A percentile compares a stretch with the other conserved stretches of the same genome.
These are phyloP conservation scores for Lycium barbarum DNA, from an alignment of 257 asterid species.

Conservation along the genomic window DNA sequence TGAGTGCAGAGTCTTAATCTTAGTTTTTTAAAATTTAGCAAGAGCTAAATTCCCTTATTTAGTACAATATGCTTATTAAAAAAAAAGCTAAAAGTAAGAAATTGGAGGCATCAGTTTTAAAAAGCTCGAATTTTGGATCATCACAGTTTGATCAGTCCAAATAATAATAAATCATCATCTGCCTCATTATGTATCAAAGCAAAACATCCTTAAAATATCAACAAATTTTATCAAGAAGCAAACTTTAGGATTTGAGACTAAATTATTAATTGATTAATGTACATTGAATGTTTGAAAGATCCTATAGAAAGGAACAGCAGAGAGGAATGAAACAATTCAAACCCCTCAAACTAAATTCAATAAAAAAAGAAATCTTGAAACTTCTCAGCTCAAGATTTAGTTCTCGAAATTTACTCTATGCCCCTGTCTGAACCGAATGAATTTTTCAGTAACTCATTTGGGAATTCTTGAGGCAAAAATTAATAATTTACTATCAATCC, in stretches of 20 bases:
- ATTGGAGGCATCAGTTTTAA: slow-evolving; percentile 34
- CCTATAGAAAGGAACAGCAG: slow-evolving; percentile 18
- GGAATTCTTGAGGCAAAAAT: slow-evolving; percentile 25
- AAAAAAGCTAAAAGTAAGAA: no score
- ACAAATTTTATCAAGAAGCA: not conserved
- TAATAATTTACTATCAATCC: not conserved
- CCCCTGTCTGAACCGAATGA: slow-evolving; percentile 37
- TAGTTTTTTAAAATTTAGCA: not conserved
- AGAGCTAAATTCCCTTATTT: no score
- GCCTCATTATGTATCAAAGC: slow-evolving; percentile 7
- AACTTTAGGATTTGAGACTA: not conserved
- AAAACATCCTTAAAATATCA: not conserved
- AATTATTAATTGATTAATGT: not conserved
- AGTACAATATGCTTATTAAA: not conserved
- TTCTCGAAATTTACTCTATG: not conserved
- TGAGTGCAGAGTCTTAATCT: not conserved
- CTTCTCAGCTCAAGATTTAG: not conserved
- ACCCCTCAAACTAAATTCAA: slow-evolving; percentile 20
- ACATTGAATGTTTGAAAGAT: slow-evolving; percentile 18
- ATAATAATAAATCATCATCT: slow-evolving; percentile 30
- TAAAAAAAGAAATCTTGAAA: not conserved
- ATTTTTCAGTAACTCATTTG: not conserved
- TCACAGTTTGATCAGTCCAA: slow-evolving; percentile 32
- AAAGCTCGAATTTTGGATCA: slow-evolving; percentile 38
- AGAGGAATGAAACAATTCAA: slow-evolving; percentile 24